A percentile compares a stretch with the other conserved stretches of the same genome.
Conservation (phyloP, 2,329 filamentous ascomycete genomes). For the Pleurostoma richardsiae region DNA sequence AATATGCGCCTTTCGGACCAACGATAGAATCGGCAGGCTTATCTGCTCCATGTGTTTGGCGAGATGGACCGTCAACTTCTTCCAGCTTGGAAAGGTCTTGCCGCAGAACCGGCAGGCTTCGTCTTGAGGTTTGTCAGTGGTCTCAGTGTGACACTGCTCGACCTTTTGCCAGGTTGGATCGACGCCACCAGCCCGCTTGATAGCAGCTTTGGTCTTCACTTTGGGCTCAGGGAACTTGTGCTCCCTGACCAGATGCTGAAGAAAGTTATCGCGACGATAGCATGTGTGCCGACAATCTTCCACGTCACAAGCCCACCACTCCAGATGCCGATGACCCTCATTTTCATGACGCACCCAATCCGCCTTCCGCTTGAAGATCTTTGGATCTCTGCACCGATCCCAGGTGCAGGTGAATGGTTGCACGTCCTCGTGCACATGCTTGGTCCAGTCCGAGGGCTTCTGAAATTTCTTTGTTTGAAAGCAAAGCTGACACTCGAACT, state of each 20-base stretch:
- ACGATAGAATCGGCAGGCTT: constrained; percentile 69
- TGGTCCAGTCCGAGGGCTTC: constrained; percentile 95
- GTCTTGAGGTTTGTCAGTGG: constrained; percentile 57
- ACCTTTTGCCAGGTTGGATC: constrained; percentile 74
- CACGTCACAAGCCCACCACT: constrained; percentile 85
- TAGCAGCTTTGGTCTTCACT: constrained; percentile 66
- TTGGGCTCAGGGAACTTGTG: constrained; percentile 84
- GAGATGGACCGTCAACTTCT: constrained; percentile 88
- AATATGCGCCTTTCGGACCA: constrained; percentile 43
- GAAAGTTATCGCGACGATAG: constrained; percentile 86
- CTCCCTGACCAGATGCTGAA: constrained; percentile 87
- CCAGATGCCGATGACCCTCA: constrained; percentile 81
- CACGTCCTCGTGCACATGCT: constrained; percentile 91
- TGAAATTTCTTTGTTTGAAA: constrained; percentile 80
- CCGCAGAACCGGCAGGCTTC: constrained; percentile 87
- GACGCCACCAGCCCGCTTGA: constrained; percentile 50
- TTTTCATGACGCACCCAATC: constrained; percentile 96
- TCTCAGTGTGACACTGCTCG: constrained; percentile 71
- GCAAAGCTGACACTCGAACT: constrained; percentile 87
- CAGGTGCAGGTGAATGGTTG: constrained; percentile 93
- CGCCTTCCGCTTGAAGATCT: constrained; percentile 91
- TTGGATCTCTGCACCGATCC: constrained; percentile 73
- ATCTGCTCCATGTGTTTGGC: constrained; percentile 94
- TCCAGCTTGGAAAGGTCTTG: constrained; percentile 77
- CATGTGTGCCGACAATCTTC: constrained; percentile 78